Conservation (phyloP, 352 stramenopile genomes). For the Globisporangium carolinianum region DNA sequence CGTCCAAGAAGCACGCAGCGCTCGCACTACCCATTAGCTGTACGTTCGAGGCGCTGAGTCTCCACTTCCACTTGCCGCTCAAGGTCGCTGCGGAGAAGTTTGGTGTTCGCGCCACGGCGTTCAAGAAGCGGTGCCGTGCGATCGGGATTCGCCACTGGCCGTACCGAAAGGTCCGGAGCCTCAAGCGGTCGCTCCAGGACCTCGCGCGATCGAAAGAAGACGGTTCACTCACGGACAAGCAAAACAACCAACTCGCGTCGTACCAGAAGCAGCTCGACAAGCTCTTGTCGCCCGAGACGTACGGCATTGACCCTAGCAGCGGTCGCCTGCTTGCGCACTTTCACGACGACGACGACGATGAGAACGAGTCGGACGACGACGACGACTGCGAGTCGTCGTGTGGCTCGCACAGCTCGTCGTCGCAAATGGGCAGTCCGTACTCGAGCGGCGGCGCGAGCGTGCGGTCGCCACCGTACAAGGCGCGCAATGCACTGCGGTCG, state of each 20-base stretch:
- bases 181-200: constrained; percentile 63
- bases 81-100: constrained; percentile 71
- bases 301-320: constrained; percentile 18
- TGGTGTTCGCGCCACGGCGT: constrained; percentile 59
- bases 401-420: constrained; percentile 9
- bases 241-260: constrained; percentile 44
- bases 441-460: not conserved
- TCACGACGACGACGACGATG: constrained; percentile 8
- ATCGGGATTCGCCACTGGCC: constrained; percentile 72
- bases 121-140: constrained; percentile 68
- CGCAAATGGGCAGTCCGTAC: constrained; percentile 7
- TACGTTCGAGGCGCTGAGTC: constrained; percentile 24
- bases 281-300: constrained; percentile 59
- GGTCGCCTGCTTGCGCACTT: constrained; percentile 9
- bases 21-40: constrained; percentile 24
- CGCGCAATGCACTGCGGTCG: constrained; percentile 1
- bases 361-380: constrained; percentile 6
- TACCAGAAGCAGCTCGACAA: constrained; percentile 64
- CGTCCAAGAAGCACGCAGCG: constrained; percentile 11
- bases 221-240: constrained; percentile 53
- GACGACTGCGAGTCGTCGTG: constrained; percentile 9
- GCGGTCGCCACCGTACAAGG: constrained; percentile 1
- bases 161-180: constrained; percentile 63
- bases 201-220: constrained; percentile 50
- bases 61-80: constrained; percentile 58